Base-by-base conservation (phyloP, 108 stramenopile genomes). In the Skeletonema costatum region DNA sequence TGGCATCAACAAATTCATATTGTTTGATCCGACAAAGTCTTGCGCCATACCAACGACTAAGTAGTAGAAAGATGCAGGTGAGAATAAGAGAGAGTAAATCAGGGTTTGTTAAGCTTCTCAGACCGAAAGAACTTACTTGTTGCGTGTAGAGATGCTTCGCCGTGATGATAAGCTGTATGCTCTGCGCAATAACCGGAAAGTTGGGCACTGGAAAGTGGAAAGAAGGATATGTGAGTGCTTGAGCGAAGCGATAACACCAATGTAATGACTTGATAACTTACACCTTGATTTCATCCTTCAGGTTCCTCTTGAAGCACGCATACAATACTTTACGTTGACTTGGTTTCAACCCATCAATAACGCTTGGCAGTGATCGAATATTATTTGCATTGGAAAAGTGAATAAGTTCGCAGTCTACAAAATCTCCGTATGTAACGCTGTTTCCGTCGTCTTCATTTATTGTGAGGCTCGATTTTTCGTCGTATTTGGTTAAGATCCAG, bases 91-190 rank as follows among this genome's bases (percentile, higher is more conserved):
- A 25, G 2, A 51, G 32, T 1, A n/a, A 44, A 2, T 31, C 21
- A 41, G 2, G 25, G 1, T 48, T 41, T 21, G 16, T 5, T 9
- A 12, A 21, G 3, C 19, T 25, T 33, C 46, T 32, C 42, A 29
- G 21, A 31, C 0, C 8, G 16, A 60, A 68, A 60, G 33, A 14
- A 80, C 87, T 80, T 76, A 88, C 87, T 97, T 31, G 99, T 99
- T 21, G 89, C 74, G 41, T 97, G 93, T 32, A 99, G 80, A 7
- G 96, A 95, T 12, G 87, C 93, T 84, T 98, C 96, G 19, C 98
- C 98, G 73, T 98, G 98, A 83, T 98, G 98, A 73, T 98, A 98
- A 5, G 96, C 93, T 19, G 96, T 96, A 44, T 97, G 94, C 72
- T 98, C 98, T 29, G 94, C 94, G 64, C 87, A 85, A 68, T 92